Evolutionary conservation across 2,329 filamentous ascomycete species (phyloP).

Genomic region (Aspergillus aculeatus): DNA sequence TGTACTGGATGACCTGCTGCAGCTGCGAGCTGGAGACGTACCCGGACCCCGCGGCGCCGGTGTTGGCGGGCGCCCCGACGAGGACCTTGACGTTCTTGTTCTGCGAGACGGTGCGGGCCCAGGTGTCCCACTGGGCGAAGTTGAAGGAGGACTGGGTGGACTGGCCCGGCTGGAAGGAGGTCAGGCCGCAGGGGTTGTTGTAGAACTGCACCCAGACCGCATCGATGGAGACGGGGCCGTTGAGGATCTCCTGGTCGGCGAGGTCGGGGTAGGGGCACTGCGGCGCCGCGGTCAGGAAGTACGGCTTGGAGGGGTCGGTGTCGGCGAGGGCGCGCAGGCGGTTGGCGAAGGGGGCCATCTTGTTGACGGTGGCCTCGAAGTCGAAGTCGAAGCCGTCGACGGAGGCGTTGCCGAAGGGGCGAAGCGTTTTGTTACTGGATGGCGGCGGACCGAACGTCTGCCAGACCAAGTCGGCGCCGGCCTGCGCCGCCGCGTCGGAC

Average conservation of each 20-base stretch:
- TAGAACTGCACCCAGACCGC: slow-evolving; percentile 66
- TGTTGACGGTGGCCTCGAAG: slow-evolving; percentile 61
- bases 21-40: slow-evolving; percentile 54
- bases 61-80: slow-evolving; percentile 59
- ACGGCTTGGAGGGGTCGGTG: slow-evolving; percentile 51
- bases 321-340: slow-evolving; percentile 58
- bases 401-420: slow-evolving; percentile 65
- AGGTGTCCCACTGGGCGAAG: slow-evolving; percentile 63
- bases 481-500: slow-evolving; percentile 51
- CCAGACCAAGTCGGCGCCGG: slow-evolving; percentile 65
- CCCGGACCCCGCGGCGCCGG: slow-evolving; percentile 54
- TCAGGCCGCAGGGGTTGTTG: slow-evolving; percentile 65
- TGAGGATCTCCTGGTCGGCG: slow-evolving; percentile 58
- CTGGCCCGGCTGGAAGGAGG: slow-evolving; percentile 50
- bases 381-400: slow-evolving; percentile 78
- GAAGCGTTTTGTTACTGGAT: slow-evolving; percentile 35
- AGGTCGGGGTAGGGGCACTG: slow-evolving; percentile 67
- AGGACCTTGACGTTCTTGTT: slow-evolving; percentile 63
- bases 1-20: slow-evolving; percentile 53
- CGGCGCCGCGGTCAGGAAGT: slow-evolving; percentile 64
- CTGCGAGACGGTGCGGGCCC: slow-evolving; percentile 58
- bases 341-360: slow-evolving; percentile 62
- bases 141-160: slow-evolving; percentile 57
- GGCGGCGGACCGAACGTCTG: slow-evolving; percentile 63
- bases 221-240: slow-evolving; percentile 56